These are phyloP conservation scores for Fusarium tricinctum DNA, from an alignment of 2,329 filamentous ascomycete species.

Conservation along the genomic window DNA sequence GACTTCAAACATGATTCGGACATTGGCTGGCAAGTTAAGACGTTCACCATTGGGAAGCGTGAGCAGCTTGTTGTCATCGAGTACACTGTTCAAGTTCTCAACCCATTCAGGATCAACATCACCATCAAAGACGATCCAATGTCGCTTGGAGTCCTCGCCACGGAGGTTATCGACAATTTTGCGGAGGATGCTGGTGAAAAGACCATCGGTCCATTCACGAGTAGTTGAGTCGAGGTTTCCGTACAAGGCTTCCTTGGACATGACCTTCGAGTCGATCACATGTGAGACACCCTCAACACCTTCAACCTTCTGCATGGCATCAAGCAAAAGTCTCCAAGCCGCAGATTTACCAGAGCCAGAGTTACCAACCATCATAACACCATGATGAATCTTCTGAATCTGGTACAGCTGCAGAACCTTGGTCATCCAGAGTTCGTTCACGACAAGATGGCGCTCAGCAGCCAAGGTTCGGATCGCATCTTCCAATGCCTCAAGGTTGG, in stretches of 20 bases:
- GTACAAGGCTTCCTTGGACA: constrained; percentile 98
- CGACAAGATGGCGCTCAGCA: constrained; percentile 85
- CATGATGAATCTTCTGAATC: constrained; percentile 97
- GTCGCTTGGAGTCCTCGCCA: constrained; percentile 94
- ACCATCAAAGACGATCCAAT: constrained; percentile 99
- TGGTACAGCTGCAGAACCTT: constrained; percentile 98
- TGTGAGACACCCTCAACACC: constrained; percentile 94
- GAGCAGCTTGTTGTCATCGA: constrained; percentile 98
- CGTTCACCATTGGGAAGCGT: constrained; percentile 98
- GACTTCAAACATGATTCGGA: constrained; percentile 99
- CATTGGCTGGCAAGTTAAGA: constrained; percentile 92
- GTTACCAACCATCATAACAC: constrained; percentile 99
- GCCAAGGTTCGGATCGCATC: constrained; percentile 87
- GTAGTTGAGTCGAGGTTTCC: constrained; percentile 97
- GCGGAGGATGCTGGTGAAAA: constrained; percentile 96
- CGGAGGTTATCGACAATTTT: constrained; percentile 99
- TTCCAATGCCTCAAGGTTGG: constrained; percentile 83
- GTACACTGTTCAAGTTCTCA: constrained; percentile 98
- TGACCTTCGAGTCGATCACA: constrained; percentile 99
- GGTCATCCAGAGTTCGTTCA: constrained; percentile 96
- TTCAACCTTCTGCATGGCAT: constrained; percentile 92
- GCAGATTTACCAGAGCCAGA: constrained; percentile 98
- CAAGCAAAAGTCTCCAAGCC: constrained; percentile 92
- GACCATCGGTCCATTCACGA: constrained; percentile 97
- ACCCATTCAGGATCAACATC: constrained; percentile 99